Conservation (phyloP, 169 alveolate species). For the Theileria sp. region DNA sequence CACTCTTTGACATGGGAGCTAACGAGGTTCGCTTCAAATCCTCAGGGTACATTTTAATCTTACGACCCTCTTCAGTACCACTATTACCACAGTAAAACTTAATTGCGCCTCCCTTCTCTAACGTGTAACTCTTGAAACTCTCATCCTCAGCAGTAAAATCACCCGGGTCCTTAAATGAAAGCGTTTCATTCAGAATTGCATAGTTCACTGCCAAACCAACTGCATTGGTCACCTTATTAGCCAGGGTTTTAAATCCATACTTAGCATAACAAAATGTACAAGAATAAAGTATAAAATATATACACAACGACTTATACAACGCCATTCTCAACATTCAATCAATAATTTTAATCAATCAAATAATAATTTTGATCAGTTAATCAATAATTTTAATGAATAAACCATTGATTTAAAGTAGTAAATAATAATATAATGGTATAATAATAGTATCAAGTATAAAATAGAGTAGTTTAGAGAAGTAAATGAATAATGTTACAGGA, state of each 20-base stretch:
- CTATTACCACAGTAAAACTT: constrained; percentile 36
- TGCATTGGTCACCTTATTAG: background rate
- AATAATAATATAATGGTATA: background rate
- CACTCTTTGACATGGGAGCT: constrained; percentile 32
- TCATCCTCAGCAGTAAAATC: constrained; percentile 46
- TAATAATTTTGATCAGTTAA: background rate
- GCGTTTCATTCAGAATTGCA: constrained; percentile 14
- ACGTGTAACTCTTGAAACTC: constrained; percentile 1
- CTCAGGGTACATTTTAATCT: constrained; percentile 13
- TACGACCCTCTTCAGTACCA: background rate
- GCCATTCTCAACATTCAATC: background rate
- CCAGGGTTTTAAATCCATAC: background rate
- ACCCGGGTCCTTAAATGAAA: constrained; percentile 4
- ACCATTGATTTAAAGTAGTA: too few species aligned
- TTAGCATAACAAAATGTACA: background rate
- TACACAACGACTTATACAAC: background rate
- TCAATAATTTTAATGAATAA: too few species aligned
- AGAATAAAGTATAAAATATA: background rate
- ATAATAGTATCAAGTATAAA: background rate
- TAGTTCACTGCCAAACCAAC: constrained; percentile 12
- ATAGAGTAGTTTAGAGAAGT: background rate
- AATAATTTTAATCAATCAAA: background rate
- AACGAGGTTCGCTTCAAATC: constrained; percentile 30
- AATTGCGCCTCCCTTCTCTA: constrained; percentile 43
- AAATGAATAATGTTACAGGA: background rate